phyloP scores from a whole-genome alignment of 352 stramenopile species.

The Phytophthora cryptogea region DNA sequence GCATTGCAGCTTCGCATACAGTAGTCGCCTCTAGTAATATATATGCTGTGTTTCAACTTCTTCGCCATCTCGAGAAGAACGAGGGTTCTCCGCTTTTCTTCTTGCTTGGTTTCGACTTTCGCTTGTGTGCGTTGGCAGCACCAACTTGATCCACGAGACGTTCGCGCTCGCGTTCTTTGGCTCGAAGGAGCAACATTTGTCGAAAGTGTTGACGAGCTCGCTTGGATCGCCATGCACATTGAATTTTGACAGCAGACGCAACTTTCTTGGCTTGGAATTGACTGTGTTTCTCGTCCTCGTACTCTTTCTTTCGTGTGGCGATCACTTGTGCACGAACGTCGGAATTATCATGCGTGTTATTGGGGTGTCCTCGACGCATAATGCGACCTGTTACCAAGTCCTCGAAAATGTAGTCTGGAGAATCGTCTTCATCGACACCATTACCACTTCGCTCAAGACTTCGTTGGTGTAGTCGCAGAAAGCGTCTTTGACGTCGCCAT shows the following conservation, averaged over 20 bases:
- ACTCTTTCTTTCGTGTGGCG: conserved; percentile 41
- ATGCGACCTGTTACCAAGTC: conserved; percentile 57
- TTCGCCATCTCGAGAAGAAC: conserved; percentile 24
- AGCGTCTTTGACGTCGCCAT: conserved; percentile 22
- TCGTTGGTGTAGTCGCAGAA: conserved; percentile 11
- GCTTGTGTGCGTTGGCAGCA: conserved; percentile 23
- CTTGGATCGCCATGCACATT: conserved; percentile 80
- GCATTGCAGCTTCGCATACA: conserved; percentile 9
- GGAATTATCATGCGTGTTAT: conserved; percentile 25
- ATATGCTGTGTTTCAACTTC: conserved; percentile 29
- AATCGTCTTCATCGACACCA: conserved; percentile 10
- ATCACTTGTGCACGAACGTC: conserved; percentile 48
- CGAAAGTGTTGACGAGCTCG: conserved; percentile 62
- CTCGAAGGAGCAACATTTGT: conserved; percentile 56
- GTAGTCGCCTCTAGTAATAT: conserved; percentile 36
- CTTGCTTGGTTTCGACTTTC: conserved; percentile 12
- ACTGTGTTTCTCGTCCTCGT: conserved; percentile 30
- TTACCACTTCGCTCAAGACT: conserved; percentile 3
- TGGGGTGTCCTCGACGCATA: conserved; percentile 27
- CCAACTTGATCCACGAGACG: conserved; percentile 31
- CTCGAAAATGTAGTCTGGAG: conserved; percentile 59
- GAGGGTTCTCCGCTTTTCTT: conserved; percentile 13
- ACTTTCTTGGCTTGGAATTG: conserved; percentile 57
- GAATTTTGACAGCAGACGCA: conserved; percentile 58
- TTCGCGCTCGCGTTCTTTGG: conserved; percentile 70